Conservation (phyloP, 2,329 filamentous ascomycete genomes). For the Pyricularia sp. region DNA sequence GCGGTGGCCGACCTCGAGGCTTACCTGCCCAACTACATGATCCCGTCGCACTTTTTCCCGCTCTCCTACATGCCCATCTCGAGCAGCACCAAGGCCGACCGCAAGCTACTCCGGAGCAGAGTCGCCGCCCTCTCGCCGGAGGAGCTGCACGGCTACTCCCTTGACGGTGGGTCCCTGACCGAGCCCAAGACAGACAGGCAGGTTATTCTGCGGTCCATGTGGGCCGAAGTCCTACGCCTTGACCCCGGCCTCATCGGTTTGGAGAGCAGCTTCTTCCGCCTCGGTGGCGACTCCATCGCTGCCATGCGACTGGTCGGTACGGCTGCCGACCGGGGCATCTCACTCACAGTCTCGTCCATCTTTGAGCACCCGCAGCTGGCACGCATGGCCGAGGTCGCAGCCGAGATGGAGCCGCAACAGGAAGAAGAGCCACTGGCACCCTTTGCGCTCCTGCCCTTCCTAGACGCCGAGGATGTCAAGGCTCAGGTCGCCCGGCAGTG, state of each 20-base stretch:
- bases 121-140: neutral
- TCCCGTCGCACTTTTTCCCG: neutral
- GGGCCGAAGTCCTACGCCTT: slow-evolving; percentile 36
- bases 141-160: neutral
- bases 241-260: slow-evolving; percentile 36
- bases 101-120: slow-evolving; percentile 12
- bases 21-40: neutral
- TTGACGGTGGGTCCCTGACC: slow-evolving; percentile 5
- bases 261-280: slow-evolving; percentile 50
- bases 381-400: slow-evolving; percentile 39
- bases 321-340: slow-evolving; percentile 35
- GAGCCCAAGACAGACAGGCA: slow-evolving; percentile 24
- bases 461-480: neutral
- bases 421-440: neutral
- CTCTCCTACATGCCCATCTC: neutral
- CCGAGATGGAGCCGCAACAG: neutral
- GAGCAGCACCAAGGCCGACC: slow-evolving; percentile 21
- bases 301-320: slow-evolving; percentile 54
- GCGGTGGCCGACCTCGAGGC: neutral
- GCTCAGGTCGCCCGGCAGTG: neutral
- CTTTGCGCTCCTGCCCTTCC: neutral
- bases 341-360: slow-evolving; percentile 44
- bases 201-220: slow-evolving; percentile 33
- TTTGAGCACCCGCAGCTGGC: slow-evolving; percentile 38
- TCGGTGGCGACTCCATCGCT: slow-evolving; percentile 50